Base-by-base conservation (phyloP, 2,329 filamentous ascomycete species). In the Phyllosticta citrichinensis region DNA sequence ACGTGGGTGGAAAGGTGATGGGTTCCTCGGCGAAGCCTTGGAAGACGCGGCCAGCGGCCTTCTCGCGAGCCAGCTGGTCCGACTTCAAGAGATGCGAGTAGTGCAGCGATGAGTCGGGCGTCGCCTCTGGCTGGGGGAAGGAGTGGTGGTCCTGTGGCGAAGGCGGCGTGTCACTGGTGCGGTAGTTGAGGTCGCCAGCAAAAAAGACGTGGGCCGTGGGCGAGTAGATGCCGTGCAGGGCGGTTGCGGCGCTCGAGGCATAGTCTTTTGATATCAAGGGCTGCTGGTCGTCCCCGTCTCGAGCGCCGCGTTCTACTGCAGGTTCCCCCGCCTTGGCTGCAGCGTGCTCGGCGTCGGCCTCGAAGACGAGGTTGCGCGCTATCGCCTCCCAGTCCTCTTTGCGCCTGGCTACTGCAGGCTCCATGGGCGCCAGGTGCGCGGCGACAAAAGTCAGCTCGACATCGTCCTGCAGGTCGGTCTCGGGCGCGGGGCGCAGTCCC, bases 111-210 rank as follows among this genome's bases (percentile, higher is more conserved):
- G 81, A 79, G 12, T 70, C 68, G 3, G 74, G 67, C 25, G 76
- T 62, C 68, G 81, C 71, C 75, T 81, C 68, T 69, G 80, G 77
- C 72, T 87, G 73, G 67, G 94, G 83, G 3, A 73, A 73, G 17
- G 71, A 72, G 5, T 76, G 56, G 68, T 78, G 70, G 57, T 89
- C 85, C 2, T 79, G 75, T 0, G 81, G 77, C 0, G 79, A 76
- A 0, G 92, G 91, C 0, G 81, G 77, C 0, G 79, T 81, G 64
- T 85, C 81, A 8, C 86, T 84, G 19, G 93, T 95, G 66, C 94
- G 88, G 75, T 99, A 99, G 78, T 99, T 99, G 63, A 99, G 81
- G 73, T 99, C 94, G 24, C 94, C 94, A 0, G 87, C 88, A 55
- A 97, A 80, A 71, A 97, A 96, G 1, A 97, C 79, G 71, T 96